phyloP scores from a whole-genome alignment of 2,329 filamentous ascomycete genomes.

The Davidsoniella australis region DNA sequence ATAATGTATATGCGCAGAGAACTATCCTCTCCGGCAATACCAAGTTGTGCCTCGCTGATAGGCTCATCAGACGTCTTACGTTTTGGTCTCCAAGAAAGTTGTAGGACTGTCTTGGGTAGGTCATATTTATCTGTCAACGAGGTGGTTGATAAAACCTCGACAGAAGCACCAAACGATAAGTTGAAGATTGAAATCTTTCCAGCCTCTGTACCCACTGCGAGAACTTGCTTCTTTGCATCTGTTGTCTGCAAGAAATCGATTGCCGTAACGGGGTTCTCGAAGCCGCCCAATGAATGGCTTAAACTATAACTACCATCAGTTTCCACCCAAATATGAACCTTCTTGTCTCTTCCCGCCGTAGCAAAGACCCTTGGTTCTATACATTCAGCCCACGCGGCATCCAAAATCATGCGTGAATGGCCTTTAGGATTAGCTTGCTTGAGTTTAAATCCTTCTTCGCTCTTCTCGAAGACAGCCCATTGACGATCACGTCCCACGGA shows the following conservation, averaged over 20 bases:
- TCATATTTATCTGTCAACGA: constrained; percentile 14
- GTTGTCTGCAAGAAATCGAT: constrained; percentile 43
- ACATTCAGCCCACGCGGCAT: constrained; percentile 63
- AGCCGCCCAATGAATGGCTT: constrained; percentile 24
- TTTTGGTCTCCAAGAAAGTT: constrained; percentile 51
- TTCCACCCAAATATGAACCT: constrained; percentile 51
- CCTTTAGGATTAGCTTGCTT: constrained; percentile 60
- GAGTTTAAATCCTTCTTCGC: constrained; percentile 34
- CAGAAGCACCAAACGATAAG: constrained; percentile 1
- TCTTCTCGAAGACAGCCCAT: constrained; percentile 64
- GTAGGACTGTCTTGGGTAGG: constrained; percentile 47
- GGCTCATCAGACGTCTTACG: constrained; percentile 9
- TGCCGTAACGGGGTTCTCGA: constrained; percentile 49
- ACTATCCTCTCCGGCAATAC: constrained; percentile 42
- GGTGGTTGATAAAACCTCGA: constrained; percentile 3
- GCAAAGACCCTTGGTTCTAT: constrained; percentile 41
- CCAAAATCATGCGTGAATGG: constrained; percentile 83
- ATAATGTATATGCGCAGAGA: constrained; percentile 41
- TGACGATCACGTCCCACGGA: constrained; percentile 85
- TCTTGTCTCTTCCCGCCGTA: constrained; percentile 81
- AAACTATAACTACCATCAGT: constrained; percentile 17
- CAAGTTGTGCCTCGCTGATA: constrained; percentile 18
- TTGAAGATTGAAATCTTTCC: constrained; percentile 23
- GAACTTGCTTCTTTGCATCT: constrained; percentile 17
- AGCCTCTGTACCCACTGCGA: constrained; percentile 42